Conservation (phyloP, 306 rosid genomes). For the Chamaecrista fasciculata region DNA sequence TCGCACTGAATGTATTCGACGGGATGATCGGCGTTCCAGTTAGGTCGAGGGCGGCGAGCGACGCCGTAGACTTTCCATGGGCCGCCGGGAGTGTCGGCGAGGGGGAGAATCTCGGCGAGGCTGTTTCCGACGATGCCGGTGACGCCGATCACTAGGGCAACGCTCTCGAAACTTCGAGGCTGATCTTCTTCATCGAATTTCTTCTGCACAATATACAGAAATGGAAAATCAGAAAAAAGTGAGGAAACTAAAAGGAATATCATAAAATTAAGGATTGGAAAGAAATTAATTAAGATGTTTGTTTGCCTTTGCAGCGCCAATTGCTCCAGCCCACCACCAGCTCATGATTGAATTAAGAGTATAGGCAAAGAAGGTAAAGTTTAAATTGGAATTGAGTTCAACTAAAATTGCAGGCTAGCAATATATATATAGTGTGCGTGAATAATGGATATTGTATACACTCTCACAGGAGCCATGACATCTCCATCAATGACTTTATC, state of each 20-base stretch:
- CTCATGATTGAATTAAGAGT: not conserved
- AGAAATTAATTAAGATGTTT: too few relatives aligned
- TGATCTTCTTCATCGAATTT: constrained; percentile 1
- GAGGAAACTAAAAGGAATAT: not conserved
- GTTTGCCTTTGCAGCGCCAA: constrained; percentile 39
- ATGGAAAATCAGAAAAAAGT: not conserved
- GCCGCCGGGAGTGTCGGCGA: constrained; percentile 3
- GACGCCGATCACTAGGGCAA: constrained; percentile 28
- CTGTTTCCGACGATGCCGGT: not conserved
- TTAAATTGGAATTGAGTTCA: too few relatives aligned
- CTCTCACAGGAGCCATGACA: too few relatives aligned
- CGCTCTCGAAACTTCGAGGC: constrained; percentile 5
- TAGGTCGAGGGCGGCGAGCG: constrained; percentile 37
- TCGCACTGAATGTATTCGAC: constrained; percentile 31
- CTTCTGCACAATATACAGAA: constrained; percentile 9
- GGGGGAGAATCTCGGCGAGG: constrained; percentile 8
- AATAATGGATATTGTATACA: too few relatives aligned
- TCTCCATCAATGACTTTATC: too few relatives aligned
- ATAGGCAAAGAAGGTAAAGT: too few relatives aligned
- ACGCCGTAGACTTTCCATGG: constrained; percentile 11
- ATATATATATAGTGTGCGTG: too few relatives aligned
- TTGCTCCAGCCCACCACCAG: constrained; percentile 37
- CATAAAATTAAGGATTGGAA: not conserved
- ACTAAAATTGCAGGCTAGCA: too few relatives aligned
- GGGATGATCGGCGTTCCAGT: constrained; percentile 54